phyloP scores from a whole-genome alignment of 768 basidiomycete species.

The Suillus decipiens region DNA sequence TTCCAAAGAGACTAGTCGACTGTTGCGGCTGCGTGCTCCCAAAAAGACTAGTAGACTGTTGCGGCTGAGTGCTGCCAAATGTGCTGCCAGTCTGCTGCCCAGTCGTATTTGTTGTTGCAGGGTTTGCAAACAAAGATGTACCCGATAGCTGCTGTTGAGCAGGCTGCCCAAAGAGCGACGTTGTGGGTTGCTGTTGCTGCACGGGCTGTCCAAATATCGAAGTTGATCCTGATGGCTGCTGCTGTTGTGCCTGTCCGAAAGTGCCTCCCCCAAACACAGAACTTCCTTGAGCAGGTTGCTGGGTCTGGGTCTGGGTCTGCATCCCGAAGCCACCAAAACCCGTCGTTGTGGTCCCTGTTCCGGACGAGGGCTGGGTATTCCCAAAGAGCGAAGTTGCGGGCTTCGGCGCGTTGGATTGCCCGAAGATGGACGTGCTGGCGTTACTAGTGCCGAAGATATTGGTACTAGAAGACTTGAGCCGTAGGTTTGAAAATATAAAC shows the following conservation, averaged over 20 bases:
- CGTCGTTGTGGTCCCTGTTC: slow-evolving; percentile 13
- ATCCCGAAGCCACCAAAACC: slow-evolving; percentile 34
- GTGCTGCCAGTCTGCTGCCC: slow-evolving; percentile 36
- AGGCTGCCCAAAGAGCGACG: slow-evolving; percentile 41
- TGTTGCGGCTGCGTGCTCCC: slow-evolving; percentile 19
- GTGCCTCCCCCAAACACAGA: slow-evolving; percentile 20
- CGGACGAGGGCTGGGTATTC: slow-evolving; percentile 15
- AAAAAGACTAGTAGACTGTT: slow-evolving; percentile 24
- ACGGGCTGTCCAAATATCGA: slow-evolving; percentile 30
- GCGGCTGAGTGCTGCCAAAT: slow-evolving; percentile 41
- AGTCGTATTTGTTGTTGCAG: slow-evolving; percentile 12
- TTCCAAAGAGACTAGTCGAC: slow-evolving; percentile 25
- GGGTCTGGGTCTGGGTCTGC: slow-evolving; percentile 29
- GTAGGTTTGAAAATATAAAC: neutral
- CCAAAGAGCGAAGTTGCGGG: slow-evolving; percentile 33
- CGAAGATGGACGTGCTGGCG: slow-evolving; percentile 1
- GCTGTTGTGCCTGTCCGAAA: slow-evolving; percentile 17
- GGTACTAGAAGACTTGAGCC: slow-evolving; percentile 4
- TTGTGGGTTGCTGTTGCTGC: slow-evolving; percentile 32
- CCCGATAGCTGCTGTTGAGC: slow-evolving; percentile 22
- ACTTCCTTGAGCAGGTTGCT: slow-evolving; percentile 25
- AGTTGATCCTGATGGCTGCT: slow-evolving; percentile 29
- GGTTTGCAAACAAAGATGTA: slow-evolving; percentile 6
- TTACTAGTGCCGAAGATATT: slow-evolving; percentile 2
- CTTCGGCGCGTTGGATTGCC: slow-evolving; percentile 6